A percentile compares a stretch with the other conserved stretches of the same genome.
These are phyloP conservation scores for Thermothelomyces thermophilus DNA, from an alignment of 2,329 filamentous ascomycete species.

Conservation along the genomic window DNA sequence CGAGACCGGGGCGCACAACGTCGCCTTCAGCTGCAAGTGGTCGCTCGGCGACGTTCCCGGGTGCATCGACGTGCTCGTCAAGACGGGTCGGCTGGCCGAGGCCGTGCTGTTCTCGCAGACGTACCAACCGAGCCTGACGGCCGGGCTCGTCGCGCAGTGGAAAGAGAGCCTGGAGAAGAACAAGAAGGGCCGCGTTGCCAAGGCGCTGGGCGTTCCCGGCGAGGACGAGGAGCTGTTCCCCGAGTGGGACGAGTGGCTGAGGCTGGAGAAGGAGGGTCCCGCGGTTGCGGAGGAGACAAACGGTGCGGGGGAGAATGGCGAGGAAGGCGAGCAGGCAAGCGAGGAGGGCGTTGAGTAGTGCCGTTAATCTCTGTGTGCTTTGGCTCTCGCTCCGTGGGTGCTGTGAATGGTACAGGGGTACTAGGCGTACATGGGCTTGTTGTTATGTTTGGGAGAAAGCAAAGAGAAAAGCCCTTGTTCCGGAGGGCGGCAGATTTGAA, in stretches of 20 bases:
- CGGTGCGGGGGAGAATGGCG: conserved; percentile 8
- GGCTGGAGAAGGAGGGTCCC: conserved; percentile 66
- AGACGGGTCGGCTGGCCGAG: conserved; percentile 75
- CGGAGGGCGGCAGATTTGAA: neutral
- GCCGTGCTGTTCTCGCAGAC: conserved; percentile 90
- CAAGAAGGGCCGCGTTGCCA: conserved; percentile 78
- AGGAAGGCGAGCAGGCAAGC: conserved; percentile 11
- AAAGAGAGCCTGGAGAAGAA: conserved; percentile 75
- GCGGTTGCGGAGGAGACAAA: conserved; percentile 23
- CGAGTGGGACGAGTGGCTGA: conserved; percentile 88
- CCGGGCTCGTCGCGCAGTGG: conserved; percentile 66
- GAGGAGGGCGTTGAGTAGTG: conserved; percentile 5
- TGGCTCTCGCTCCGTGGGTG: too few species aligned
- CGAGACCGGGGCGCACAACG: conserved; percentile 75
- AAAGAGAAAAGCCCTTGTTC: conserved; percentile 8
- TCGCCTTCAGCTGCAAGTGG: conserved; percentile 89
- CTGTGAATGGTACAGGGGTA: too few species aligned
- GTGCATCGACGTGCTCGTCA: conserved; percentile 71
- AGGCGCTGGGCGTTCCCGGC: conserved; percentile 74
- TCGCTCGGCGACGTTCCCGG: conserved; percentile 73
- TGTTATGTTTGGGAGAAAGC: conserved; percentile 3
- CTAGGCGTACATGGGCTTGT: conserved; percentile 7
- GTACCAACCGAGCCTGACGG: conserved; percentile 77
- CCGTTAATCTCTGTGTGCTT: neutral
- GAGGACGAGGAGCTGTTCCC: conserved; percentile 87